Percentiles rank a stretch among this genome's conserved stretches.
Conservation (phyloP, 495 filamentous ascomycete genomes). For the Xylaria palmicola region DNA sequence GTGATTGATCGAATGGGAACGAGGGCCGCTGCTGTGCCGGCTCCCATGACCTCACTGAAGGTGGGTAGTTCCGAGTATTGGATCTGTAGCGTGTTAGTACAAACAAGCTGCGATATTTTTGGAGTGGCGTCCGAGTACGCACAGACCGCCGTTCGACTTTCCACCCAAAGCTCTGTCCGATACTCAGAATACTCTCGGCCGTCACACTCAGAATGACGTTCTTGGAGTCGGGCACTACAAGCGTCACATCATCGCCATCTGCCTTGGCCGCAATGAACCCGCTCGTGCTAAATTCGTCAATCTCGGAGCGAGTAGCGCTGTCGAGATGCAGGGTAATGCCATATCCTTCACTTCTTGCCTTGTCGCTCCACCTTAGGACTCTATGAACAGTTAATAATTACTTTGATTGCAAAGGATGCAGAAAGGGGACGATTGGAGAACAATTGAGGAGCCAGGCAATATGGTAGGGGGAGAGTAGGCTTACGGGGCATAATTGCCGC, state of each 20-base stretch:
- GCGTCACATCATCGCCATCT: constrained; percentile 57
- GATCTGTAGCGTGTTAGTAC: constrained; percentile 48
- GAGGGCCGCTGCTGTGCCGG: constrained; percentile 87
- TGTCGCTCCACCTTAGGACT: constrained; percentile 76
- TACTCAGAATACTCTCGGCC: constrained; percentile 64
- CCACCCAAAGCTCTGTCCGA: constrained; percentile 65
- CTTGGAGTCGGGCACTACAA: constrained; percentile 77
- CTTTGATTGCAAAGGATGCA: no score
- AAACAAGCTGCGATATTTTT: neutral
- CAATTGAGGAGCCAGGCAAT: neutral
- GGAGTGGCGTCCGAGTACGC: constrained; percentile 19
- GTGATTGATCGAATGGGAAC: constrained; percentile 90
- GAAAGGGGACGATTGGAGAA: neutral
- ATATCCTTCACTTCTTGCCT: constrained; percentile 67
- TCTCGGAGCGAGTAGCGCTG: constrained; percentile 70
- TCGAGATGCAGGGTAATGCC: constrained; percentile 88
- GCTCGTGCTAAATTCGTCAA: constrained; percentile 89
- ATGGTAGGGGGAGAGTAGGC: neutral
- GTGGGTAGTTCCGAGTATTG: constrained; percentile 72
- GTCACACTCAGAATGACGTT: constrained; percentile 85
- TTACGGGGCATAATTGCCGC: constrained; percentile 74
- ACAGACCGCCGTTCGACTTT: constrained; percentile 61
- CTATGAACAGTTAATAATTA: neutral
- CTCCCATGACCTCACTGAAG: constrained; percentile 87
- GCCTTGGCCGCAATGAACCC: constrained; percentile 77